Base-by-base conservation (phyloP, 2,329 filamentous ascomycete genomes). In the Lasiodiplodia sp. region DNA sequence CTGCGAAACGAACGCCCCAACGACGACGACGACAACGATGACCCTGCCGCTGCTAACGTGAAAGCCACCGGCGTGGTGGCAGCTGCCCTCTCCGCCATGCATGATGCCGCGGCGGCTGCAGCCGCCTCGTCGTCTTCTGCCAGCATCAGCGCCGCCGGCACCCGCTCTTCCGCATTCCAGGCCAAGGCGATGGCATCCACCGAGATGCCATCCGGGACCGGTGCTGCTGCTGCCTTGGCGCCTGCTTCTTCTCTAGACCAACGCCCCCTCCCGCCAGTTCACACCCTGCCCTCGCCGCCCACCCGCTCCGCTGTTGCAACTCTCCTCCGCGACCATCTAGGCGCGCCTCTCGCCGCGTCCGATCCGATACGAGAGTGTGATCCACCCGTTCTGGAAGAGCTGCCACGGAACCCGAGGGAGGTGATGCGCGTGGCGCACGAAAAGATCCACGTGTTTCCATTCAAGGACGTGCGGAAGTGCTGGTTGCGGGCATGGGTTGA, bases 401-500 rank as follows among this genome's bases (percentile, higher is more conserved):
- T 67, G 11, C 21, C 34, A 21, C 5, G 12, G 25, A 14, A n/a
- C n/a, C 14, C 75, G 79, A 14, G 79, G 83, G 6, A 76, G 86
- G 44, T 87, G 91, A 79, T 88, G 5, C 81, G 83, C 8, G 79
- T 91, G 16, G 87, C 90, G 0, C 88, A 89, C 67, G 82, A 87
- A 52, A 91, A 89, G 71, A 87, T 95, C 70, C 91, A 94, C 73
- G 86, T 90, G 4, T 93, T 88, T 70, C 85, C 88, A 1, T 94
- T 88, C 76, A 87, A 86, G 70, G 84, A 89, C 38, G 86, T 95
- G 6, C 91, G 90, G 0, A 75, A 78, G 10, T 88, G 86, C 74
- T 96, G 92, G 92, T 83, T 90, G 28, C 83, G 88, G 71, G 79
- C 94, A 5, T 94, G 92, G 75, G 90, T 90, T 0, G 91, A 94